phyloP scores from a whole-genome alignment of 2,329 filamentous ascomycete genomes.

The Pseudogymnoascus sp. region DNA sequence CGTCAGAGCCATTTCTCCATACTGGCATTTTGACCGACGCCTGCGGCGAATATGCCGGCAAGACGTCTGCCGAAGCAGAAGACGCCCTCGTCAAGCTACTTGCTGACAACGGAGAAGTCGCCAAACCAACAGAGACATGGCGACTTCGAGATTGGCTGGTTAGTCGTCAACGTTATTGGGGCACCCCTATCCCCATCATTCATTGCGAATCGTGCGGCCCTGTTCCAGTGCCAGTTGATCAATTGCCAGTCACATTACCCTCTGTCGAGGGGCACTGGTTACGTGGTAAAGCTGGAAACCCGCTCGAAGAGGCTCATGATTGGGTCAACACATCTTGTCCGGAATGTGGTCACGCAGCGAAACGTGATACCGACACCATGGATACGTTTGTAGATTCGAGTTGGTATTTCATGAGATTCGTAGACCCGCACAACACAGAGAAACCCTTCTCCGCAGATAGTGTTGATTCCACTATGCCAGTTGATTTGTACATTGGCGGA shows the following conservation, averaged over 20 bases:
- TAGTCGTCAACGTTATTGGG: slow-evolving; percentile 89
- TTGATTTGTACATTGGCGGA: slow-evolving; percentile 83
- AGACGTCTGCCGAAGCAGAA: slow-evolving; percentile 54
- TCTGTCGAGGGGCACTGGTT: slow-evolving; percentile 60
- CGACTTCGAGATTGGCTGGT: slow-evolving; percentile 82
- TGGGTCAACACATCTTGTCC: slow-evolving; percentile 74
- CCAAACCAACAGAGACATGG: slow-evolving; percentile 62
- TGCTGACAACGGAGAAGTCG: slow-evolving; percentile 44
- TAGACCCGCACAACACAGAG: slow-evolving; percentile 57
- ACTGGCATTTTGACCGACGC: slow-evolving; percentile 59
- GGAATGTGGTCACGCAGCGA: slow-evolving; percentile 59
- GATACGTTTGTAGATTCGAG: slow-evolving; percentile 94
- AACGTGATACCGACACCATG: slow-evolving; percentile 88
- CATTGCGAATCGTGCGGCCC: slow-evolving; percentile 70
- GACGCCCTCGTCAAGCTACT: slow-evolving; percentile 50
- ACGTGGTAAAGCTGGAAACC: slow-evolving; percentile 63
- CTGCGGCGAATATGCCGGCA: slow-evolving; percentile 56
- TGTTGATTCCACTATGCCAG: slow-evolving; percentile 53
- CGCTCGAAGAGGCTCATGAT: slow-evolving; percentile 59
- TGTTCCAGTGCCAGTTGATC: slow-evolving; percentile 65
- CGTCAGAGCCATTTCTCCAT: slow-evolving; percentile 49
- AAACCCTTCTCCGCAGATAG: slow-evolving; percentile 53
- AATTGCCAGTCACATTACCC: slow-evolving; percentile 71
- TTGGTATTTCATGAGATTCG: slow-evolving; percentile 82
- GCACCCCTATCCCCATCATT: slow-evolving; percentile 79